phyloP scores from a whole-genome alignment of 116 monocot genomes.

The Cymodocea nodosa region DNA sequence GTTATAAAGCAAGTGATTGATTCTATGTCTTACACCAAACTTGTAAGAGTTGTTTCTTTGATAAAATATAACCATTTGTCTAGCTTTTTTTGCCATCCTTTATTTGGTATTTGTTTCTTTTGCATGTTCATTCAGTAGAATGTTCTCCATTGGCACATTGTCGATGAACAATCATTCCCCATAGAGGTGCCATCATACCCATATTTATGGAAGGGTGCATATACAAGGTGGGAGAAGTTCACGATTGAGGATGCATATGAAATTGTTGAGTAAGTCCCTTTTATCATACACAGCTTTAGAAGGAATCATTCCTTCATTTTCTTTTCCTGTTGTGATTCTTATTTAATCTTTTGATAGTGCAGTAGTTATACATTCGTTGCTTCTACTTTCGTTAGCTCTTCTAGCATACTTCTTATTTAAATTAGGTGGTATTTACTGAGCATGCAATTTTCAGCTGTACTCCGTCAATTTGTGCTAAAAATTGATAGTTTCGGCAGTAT shows the following conservation, averaged over 20 bases:
- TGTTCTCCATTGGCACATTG: constrained; percentile 99
- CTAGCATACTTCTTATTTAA: no score
- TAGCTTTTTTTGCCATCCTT: constrained; percentile 11
- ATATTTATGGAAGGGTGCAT: constrained; percentile 85
- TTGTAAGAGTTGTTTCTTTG: constrained; percentile 40
- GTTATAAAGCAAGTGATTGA: constrained; percentile 95
- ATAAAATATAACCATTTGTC: neutral
- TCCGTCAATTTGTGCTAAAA: no score
- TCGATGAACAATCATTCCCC: constrained; percentile 94
- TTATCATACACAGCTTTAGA: neutral
- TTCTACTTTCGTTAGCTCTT: no score
- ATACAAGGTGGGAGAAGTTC: constrained; percentile 87
- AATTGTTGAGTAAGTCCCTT: constrained; percentile 72
- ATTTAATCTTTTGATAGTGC: no score
- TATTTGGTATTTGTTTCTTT: constrained; percentile 11
- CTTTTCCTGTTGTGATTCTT: no score
- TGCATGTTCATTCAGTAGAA: constrained; percentile 66
- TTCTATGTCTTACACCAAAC: constrained; percentile 96
- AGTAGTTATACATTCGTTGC: no score
- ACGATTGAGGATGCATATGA: constrained; percentile 85
- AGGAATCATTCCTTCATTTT: no score
- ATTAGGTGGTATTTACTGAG: no score
- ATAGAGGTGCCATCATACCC: constrained; percentile 94
- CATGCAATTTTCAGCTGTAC: no score
- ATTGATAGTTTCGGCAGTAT: no score